These are phyloP conservation scores for Dothideomycetes sp. DNA, from an alignment of 2,329 filamentous ascomycete species.

Conservation along the genomic window DNA sequence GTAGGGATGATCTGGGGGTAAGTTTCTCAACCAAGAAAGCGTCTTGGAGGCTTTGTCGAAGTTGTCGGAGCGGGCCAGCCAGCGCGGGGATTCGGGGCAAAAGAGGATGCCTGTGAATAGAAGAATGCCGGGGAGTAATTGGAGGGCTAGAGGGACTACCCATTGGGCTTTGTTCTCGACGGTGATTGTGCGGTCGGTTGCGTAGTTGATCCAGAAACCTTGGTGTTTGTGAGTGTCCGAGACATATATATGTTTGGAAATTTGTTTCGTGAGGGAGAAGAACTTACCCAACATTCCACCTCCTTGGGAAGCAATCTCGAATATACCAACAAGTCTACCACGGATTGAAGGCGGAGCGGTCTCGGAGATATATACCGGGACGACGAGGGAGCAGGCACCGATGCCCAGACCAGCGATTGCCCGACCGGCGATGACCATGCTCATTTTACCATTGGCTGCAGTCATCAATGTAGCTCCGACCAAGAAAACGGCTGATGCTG, in stretches of 20 bases:
- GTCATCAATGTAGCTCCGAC: slow-evolving; percentile 34
- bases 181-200: slow-evolving; percentile 33
- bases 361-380: slow-evolving; percentile 32
- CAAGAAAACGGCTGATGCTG: slow-evolving; percentile 36
- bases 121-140: no score
- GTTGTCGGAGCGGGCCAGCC: slow-evolving; percentile 23
- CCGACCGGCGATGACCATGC: slow-evolving; percentile 30
- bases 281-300: slow-evolving; percentile 38
- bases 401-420: slow-evolving; percentile 36
- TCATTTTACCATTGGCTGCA: slow-evolving; percentile 27
- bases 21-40: slow-evolving; percentile 36
- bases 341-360: slow-evolving; percentile 52
- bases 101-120: slow-evolving; percentile 29
- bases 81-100: slow-evolving; percentile 30
- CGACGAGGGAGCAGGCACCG: slow-evolving; percentile 29
- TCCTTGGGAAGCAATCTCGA: slow-evolving; percentile 57
- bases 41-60: slow-evolving; percentile 34
- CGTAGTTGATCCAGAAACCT: slow-evolving; percentile 37
- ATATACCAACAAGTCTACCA: slow-evolving; percentile 56
- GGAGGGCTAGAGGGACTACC: slow-evolving; percentile 50
- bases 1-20: slow-evolving; percentile 34
- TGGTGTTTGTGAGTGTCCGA: no score
- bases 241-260: background rate
- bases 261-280: background rate
- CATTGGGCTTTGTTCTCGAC: slow-evolving; percentile 46